Percentiles rank a stretch among this genome's conserved stretches.
Conservation (phyloP, 441 rosid genomes). For the Sinapis alba region DNA sequence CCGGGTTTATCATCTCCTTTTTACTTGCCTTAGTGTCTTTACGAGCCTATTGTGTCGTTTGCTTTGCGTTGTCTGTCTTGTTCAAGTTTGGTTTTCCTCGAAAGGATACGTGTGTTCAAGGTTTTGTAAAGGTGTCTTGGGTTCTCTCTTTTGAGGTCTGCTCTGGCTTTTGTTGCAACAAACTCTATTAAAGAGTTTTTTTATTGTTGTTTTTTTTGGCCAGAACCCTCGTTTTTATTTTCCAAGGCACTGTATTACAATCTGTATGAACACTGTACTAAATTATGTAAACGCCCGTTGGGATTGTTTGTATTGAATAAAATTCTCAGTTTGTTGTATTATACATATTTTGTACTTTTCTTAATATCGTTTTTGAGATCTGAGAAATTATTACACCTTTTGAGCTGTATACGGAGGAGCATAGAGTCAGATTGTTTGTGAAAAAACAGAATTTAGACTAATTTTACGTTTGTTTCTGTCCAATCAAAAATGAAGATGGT, state of each 20-base stretch:
- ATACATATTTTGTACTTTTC: too few relatives aligned
- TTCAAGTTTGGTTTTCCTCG: slow-evolving; percentile 17
- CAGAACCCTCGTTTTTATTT: slow-evolving; percentile 25
- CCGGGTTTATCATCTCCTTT: slow-evolving; percentile 33
- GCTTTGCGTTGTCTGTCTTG: slow-evolving; percentile 3
- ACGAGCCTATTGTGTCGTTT: background rate
- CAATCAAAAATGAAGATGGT: background rate
- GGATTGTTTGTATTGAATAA: slow-evolving; percentile 31
- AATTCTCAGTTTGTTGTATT: slow-evolving; percentile 26
- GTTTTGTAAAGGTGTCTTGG: slow-evolving; percentile 20
- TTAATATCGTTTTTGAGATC: background rate
- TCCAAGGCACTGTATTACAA: slow-evolving; percentile 14
- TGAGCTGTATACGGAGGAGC: background rate
- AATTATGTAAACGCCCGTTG: slow-evolving; percentile 24
- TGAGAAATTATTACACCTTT: background rate
- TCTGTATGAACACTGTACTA: slow-evolving; percentile 18
- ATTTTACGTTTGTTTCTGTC: slow-evolving; percentile 12
- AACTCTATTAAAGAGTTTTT: slow-evolving; percentile 34
- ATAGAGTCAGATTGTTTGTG: slow-evolving; percentile 19
- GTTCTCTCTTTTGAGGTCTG: slow-evolving; percentile 18
- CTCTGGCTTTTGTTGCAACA: slow-evolving; percentile 37
- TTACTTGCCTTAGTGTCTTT: too few relatives aligned
- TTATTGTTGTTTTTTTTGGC: slow-evolving; percentile 16
- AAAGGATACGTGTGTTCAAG: slow-evolving; percentile 21
- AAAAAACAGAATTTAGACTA: too few relatives aligned